Evolutionary conservation across 1,284 basidiomycete genomes (phyloP).

Genomic region (Ustilago shanxiensis): DNA sequence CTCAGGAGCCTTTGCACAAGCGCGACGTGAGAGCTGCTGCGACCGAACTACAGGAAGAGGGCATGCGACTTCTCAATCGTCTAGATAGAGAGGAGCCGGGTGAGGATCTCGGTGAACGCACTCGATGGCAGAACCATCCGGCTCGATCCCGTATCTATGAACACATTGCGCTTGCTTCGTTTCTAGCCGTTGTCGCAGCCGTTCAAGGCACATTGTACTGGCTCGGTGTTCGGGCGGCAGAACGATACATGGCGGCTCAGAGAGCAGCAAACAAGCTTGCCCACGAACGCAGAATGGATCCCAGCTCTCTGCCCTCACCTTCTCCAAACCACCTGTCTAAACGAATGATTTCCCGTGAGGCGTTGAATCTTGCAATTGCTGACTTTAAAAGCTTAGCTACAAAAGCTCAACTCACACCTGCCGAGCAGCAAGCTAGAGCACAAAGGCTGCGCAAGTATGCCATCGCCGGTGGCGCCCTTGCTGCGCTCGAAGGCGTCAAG

Average conservation of each 20-base stretch:
- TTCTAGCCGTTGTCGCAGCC: too few species aligned
- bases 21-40: background rate
- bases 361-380: background rate
- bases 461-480: background rate
- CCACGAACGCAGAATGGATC: background rate
- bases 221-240: background rate
- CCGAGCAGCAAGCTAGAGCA: constrained; percentile 8
- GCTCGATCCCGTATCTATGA: too few species aligned
- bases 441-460: constrained; percentile 6
- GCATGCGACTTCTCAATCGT: background rate
- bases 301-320: background rate
- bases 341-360: background rate
- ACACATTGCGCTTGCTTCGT: background rate
- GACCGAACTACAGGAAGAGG: background rate
- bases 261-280: background rate
- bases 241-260: background rate
- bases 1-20: background rate
- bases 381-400: constrained; percentile 18
- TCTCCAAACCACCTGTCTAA: background rate
- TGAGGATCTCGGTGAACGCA: too few species aligned
- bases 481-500: background rate
- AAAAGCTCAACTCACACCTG: background rate
- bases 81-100: background rate
- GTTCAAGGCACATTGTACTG: background rate
- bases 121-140: background rate